A percentile compares a stretch with the other conserved stretches of the same genome.
These are phyloP conservation scores for Lachancea nothofagi DNA, from an alignment of 805 yeast species.

Conservation along the genomic window DNA sequence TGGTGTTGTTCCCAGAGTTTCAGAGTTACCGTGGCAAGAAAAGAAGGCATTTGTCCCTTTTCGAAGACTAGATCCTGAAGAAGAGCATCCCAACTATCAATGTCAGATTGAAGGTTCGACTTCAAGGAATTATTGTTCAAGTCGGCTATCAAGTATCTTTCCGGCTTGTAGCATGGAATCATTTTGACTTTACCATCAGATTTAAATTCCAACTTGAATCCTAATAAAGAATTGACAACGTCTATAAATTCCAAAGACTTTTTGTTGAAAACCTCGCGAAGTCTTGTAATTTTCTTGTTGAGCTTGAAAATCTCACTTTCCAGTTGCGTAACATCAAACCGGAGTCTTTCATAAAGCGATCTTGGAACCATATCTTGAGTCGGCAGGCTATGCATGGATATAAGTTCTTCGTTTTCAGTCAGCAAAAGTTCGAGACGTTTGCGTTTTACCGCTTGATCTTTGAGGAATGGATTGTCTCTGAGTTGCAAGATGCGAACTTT, in stretches of 20 bases:
- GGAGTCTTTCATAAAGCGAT: conserved; percentile 57
- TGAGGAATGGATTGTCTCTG: conserved; percentile 57
- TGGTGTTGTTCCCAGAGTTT: conserved; percentile 49
- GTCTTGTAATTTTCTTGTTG: conserved; percentile 47
- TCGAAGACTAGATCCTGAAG: conserved; percentile 63
- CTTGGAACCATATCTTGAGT: conserved; percentile 42
- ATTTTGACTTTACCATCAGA: conserved; percentile 52
- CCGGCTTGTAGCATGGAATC: conserved; percentile 41
- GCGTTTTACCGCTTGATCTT: conserved; percentile 56
- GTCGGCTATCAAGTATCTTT: conserved; percentile 50
- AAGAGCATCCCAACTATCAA: conserved; percentile 43
- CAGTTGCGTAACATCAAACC: conserved; percentile 45
- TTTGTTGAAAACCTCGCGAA: conserved; percentile 51
- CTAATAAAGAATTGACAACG: conserved; percentile 61
- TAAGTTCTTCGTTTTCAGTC: conserved; percentile 54
- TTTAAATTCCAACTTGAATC: conserved; percentile 66
- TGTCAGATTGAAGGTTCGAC: conserved; percentile 34
- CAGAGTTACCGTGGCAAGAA: conserved; percentile 67
- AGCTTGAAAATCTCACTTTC: conserved; percentile 44
- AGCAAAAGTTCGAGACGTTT: conserved; percentile 45
- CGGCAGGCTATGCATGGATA: conserved; percentile 25
- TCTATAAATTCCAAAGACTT: conserved; percentile 70
- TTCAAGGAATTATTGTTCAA: conserved; percentile 49
- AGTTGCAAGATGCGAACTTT: conserved; percentile 53
- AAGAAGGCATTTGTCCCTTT: conserved; percentile 67